These are phyloP conservation scores for Pseudohyphozyma bogoriensis DNA, from an alignment of 768 basidiomycete genomes.

Conservation along the genomic window DNA sequence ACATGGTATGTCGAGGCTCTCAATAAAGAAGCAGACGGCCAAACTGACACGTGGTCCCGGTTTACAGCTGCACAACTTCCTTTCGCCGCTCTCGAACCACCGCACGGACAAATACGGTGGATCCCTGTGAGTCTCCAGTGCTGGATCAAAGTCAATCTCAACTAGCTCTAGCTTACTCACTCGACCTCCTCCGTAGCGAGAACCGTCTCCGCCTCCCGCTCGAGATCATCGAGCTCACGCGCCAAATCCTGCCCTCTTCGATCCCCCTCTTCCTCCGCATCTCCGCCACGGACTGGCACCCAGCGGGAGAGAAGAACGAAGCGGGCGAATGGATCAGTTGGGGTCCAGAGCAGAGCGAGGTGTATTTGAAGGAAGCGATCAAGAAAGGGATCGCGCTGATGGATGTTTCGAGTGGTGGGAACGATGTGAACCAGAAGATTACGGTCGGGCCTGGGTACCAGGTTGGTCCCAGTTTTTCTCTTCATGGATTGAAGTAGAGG, in stretches of 20 bases:
- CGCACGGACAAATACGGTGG: conserved; percentile 67
- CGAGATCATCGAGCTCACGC: conserved; percentile 47
- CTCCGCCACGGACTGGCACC: conserved; percentile 58
- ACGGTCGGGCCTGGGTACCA: conserved; percentile 52
- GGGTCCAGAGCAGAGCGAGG: conserved; percentile 66
- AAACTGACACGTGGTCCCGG: no score
- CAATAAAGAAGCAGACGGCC: no score
- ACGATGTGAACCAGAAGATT: conserved; percentile 45
- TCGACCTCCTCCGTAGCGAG: neutral
- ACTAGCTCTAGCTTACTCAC: conserved; percentile 29
- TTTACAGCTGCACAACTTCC: conserved; percentile 40
- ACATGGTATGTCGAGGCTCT: neutral
- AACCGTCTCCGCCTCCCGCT: conserved; percentile 63
- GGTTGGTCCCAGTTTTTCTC: conserved; percentile 3
- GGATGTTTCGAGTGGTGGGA: conserved; percentile 60
- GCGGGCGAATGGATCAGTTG: conserved; percentile 57
- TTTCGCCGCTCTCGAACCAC: conserved; percentile 63
- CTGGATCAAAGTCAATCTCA: no score
- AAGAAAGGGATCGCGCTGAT: conserved; percentile 64
- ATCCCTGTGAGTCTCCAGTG: conserved; percentile 37
- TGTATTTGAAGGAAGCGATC: conserved; percentile 32
- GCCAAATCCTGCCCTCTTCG: conserved; percentile 49
- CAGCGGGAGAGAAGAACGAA: conserved; percentile 49
- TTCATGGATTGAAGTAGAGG: conserved; percentile 31
- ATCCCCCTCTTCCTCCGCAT: conserved; percentile 66